Base-by-base conservation (phyloP, 306 rosid species). In the Gillenia trifoliata region DNA sequence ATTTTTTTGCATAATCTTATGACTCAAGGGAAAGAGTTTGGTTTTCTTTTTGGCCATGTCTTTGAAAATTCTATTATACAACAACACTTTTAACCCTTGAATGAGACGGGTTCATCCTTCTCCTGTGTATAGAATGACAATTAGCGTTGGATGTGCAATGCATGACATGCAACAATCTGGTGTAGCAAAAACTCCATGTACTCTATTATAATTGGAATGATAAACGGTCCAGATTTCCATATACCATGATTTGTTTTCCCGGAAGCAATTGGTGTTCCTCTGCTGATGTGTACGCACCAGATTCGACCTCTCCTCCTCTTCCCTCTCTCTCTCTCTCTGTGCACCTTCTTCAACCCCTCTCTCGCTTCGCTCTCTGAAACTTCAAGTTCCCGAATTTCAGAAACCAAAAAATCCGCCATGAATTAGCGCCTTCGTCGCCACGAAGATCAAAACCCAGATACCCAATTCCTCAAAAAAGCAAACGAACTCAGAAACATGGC, bases 271-370 rank as follows among this genome's bases (percentile, higher is more conserved):
- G 41, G 45, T 43, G 19, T 13, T 43, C 68, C 3, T 13, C 61
- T 11, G 52, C 77, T 63, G 68, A 66, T 80, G 78, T 86, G 90
- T 80, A 82, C 79, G 85, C 29, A 49, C 79, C 76, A 77, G 86
- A 81, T 86, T 74, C 25, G 49, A 70, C 78, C 77, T 79, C 28
- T 77, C 36, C 74, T 74, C 12, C 77, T 5, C 47, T 47, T 23
- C n/a, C 26, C 49, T 4, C 10, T 33, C 65, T 11, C 52, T 61
- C 23, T 62, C 36, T 60, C 0, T 62, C 36, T 60, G 0, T 20
- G 45, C n/a, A 61, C 6, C 75, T 4, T 56, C 64, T n/a, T 33
- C 33, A 12, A 19, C 71, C 54, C 26, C 56, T 41, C 33, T 3
- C 54, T 67, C 56, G 25, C 62, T 13, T 26, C 49, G 38, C 64